A percentile compares a stretch with the other conserved stretches of the same genome.
These are phyloP conservation scores for Saksenaea oblongispora DNA, from an alignment of 371 early-diverging fungal genomes.

Conservation along the genomic window DNA sequence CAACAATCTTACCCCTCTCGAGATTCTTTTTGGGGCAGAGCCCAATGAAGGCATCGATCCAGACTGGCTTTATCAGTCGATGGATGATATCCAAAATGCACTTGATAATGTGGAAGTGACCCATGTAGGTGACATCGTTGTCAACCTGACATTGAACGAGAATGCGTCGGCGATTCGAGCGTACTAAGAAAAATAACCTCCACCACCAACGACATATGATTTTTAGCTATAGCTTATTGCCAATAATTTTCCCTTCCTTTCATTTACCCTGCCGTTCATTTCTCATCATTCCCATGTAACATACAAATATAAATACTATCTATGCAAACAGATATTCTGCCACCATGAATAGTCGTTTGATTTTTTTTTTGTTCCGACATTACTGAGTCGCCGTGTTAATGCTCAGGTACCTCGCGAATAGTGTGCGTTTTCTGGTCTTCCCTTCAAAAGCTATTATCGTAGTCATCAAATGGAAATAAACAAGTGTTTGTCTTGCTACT, in stretches of 20 bases:
- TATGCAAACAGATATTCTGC: too few species aligned
- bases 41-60: constrained; percentile 34
- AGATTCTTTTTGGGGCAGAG: constrained; percentile 16
- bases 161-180: constrained; percentile 9
- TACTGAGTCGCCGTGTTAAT: too few species aligned
- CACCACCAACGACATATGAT: too few species aligned
- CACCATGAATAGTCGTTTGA: too few species aligned
- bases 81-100: constrained; percentile 46
- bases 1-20: constrained; percentile 7
- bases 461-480: too few species aligned
- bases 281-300: background rate
- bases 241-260: background rate
- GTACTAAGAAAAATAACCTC: too few species aligned
- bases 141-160: constrained; percentile 43
- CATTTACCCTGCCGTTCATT: background rate
- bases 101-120: constrained; percentile 43
- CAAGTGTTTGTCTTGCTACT: too few species aligned
- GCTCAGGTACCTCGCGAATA: too few species aligned
- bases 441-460: too few species aligned
- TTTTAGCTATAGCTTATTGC: background rate
- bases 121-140: constrained; percentile 53
- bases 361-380: too few species aligned
- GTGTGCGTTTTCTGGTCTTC: too few species aligned
- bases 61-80: constrained; percentile 42
- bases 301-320: too few species aligned